Evolutionary conservation across 2,329 filamentous ascomycete genomes (phyloP), one percentile per base, ranked within the genome.

Genomic region (Fusarium proliferatum): DNA sequence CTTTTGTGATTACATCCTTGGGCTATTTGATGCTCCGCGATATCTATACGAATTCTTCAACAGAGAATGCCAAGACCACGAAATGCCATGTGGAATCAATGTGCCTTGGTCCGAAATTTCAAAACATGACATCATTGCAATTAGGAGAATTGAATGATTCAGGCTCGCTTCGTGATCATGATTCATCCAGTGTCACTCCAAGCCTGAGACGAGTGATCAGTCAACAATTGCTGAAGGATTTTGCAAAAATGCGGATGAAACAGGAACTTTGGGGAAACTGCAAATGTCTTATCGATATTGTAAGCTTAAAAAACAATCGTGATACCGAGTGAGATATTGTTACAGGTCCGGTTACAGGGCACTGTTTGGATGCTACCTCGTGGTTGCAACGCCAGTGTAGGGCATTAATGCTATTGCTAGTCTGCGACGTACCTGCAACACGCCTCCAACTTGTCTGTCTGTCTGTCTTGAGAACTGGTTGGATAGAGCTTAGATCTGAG

Each of bases 261-360:
- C 49, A 61, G 61, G 60, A 60, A 71, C 69, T 28, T 51, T 59
- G 67, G 45, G 51, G 38, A 34, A 60, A n/a, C 51, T 36, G 23
- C 21, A 16, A 60, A 39, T 45, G 23, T 39, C 36, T 53, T 46
- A 28, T 45, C 28, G 46, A 56, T 41, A 72, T 68, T 57, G 43
- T 48, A 62, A 71, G 46, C 38, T 58, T 60, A 58, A 60, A 41
- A 23, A 38, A 41, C 41, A 49, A 58, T 38, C 45, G 59, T 46
- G 36, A 61, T 57, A 59, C 57, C 34, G 45, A 51, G 28, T 34
- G 42, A 58, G 36, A 56, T 28, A 46, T 45, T 46, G 67, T 74
- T 48, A 45, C 67, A 72, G 71, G 67, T 72, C 52, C 30, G 48
- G 71, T 74, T 74, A 64, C 71, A 73, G 69, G 48, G 59, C 62